These are phyloP conservation scores for Kokia cookei DNA, from an alignment of 441 rosid species.

Conservation along the genomic window DNA sequence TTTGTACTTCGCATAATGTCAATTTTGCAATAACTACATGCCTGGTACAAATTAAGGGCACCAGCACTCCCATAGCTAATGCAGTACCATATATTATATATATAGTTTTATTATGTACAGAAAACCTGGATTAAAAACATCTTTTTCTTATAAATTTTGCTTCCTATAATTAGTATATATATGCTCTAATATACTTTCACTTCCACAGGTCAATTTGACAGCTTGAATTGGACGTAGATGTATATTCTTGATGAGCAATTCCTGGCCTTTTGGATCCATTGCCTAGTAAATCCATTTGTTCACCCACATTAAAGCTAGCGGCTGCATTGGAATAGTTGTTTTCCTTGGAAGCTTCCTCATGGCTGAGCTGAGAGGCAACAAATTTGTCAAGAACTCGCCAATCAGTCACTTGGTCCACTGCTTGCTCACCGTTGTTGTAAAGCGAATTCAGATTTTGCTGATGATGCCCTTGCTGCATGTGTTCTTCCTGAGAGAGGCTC, in stretches of 20 bases:
- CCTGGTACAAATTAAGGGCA: slow-evolving; percentile 17
- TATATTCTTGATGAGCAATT: slow-evolving; percentile 45
- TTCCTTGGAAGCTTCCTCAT: slow-evolving; percentile 56
- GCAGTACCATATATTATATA: slow-evolving; percentile 20
- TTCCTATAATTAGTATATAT: slow-evolving; percentile 40
- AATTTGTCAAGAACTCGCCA: slow-evolving; percentile 99
- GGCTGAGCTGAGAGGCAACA: slow-evolving; percentile 93
- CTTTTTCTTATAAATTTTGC: slow-evolving; percentile 18
- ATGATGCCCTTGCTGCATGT: slow-evolving; percentile 27
- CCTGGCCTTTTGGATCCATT: slow-evolving; percentile 43
- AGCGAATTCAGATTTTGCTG: slow-evolving; percentile 47
- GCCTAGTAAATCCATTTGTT: slow-evolving; percentile 31
- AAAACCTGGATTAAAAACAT: slow-evolving; percentile 19
- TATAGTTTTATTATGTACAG: slow-evolving; percentile 52
- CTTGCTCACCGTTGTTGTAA: slow-evolving; percentile 34
- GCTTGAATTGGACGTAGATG: slow-evolving; percentile 65
- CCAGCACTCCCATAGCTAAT: slow-evolving; percentile 8
- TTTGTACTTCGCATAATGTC: slow-evolving; percentile 15
- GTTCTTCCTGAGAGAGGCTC: slow-evolving; percentile 27
- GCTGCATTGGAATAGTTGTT: slow-evolving; percentile 27
- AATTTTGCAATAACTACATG: slow-evolving; percentile 7
- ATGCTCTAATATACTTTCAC: slow-evolving; percentile 35
- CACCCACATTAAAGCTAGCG: slow-evolving; percentile 29
- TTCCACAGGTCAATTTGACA: slow-evolving; percentile 91
- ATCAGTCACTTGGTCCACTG: slow-evolving; percentile 69